Percentiles rank a stretch among this genome's conserved stretches.
Conservation (phyloP, 2,329 filamentous ascomycete genomes). For the Akanthomyces muscarius region DNA sequence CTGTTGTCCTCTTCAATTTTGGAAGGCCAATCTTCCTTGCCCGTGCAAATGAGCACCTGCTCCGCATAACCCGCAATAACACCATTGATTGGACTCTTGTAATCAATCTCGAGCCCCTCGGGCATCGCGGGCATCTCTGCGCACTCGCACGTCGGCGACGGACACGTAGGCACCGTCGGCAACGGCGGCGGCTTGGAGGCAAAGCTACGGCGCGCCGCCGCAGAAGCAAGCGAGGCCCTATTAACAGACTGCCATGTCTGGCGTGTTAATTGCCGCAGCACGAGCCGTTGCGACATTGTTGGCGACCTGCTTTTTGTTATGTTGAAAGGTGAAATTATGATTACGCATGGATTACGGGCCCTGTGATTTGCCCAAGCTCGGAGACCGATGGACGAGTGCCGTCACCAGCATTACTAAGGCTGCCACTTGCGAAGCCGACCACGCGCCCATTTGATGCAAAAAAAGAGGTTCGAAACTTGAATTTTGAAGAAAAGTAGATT, state of each 20-base stretch:
- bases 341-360: constrained; percentile 14
- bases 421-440: background rate
- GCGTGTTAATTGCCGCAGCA: constrained; percentile 13
- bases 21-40: constrained; percentile 74
- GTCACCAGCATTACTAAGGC: constrained; percentile 15
- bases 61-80: constrained; percentile 75
- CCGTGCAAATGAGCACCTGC: constrained; percentile 81
- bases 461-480: too few relatives aligned
- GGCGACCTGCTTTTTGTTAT: background rate
- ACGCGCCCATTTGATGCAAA: background rate
- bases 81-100: constrained; percentile 64
- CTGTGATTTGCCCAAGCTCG: constrained; percentile 16
- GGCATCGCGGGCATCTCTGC: constrained; percentile 62
- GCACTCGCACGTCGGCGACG: constrained; percentile 72
- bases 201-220: constrained; percentile 5
- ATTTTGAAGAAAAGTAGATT: background rate
- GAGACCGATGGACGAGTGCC: constrained; percentile 15
- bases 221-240: background rate
- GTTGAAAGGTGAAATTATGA: constrained; percentile 2
- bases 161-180: constrained; percentile 56
- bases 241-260: background rate
- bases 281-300: constrained; percentile 11
- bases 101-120: constrained; percentile 69
- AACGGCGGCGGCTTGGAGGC: constrained; percentile 31
- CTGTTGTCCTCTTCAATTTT: constrained; percentile 77